Base-by-base conservation (phyloP, 164 flowering plant genomes). In the Akebia trifoliata region DNA sequence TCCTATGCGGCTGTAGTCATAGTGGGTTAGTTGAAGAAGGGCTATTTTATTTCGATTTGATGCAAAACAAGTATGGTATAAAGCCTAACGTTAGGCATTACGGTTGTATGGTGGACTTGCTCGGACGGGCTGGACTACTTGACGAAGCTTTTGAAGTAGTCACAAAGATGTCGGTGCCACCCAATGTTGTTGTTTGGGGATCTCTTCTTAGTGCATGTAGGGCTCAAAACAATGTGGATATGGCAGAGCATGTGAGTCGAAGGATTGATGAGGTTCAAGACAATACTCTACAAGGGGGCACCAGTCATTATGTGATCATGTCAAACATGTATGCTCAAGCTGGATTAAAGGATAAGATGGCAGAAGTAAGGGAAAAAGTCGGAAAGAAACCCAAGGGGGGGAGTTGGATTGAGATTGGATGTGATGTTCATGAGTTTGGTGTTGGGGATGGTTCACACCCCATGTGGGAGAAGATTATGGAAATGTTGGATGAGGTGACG, bases 301-400 rank as follows among this genome's bases (percentile, higher is more conserved):
- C 65, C n/a, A 54, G 65, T 43, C 65, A 54, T 32, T 44, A 61
- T 32, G 65, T 61, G 32, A 61, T 62, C 46, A 54, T 52, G 65
- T 62, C 65, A 9, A 62, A 62, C 26, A 62, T 54, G 35, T 62
- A 44, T 53, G 51, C 45, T 18, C 18, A 14, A 6, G 65, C 58
- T 2, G 72, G 64, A 36, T 26, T 63, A 20, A 34, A 28, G n/a
- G 61, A 63, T 37, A 63, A 59, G 32, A 69, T 63, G 72, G 57
- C 64, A 9, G 61, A 63, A 54, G 46, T 45, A 20, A 59, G 72
- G 35, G 18, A 25, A 15, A 54, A 54, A 28, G 28, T 62, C 6
- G 65, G 65, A 18, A 69, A 49, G 64, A 69, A 69, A 64, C 68
- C 72, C 4, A 54, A 45, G 12, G 72, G 63, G 10, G 4, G 18